Evolutionary conservation across 2,329 filamentous ascomycete species (phyloP).

Genomic region (Cercospora nicotianae): DNA sequence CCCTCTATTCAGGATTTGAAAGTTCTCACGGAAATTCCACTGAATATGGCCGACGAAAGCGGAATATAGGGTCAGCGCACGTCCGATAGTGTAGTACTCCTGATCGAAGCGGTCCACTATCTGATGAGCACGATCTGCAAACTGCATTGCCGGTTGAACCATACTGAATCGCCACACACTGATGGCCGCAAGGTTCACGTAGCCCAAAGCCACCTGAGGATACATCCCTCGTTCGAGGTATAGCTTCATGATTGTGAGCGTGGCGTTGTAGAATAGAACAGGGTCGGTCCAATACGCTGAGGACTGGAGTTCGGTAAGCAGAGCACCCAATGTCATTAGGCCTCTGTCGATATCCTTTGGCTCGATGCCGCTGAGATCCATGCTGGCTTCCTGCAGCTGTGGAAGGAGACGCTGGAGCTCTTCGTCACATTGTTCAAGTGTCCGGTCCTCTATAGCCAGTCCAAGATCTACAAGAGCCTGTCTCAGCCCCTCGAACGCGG

Average conservation of each 20-base stretch:
- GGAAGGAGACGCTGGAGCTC: conserved; percentile 59
- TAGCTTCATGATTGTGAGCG: conserved; percentile 65
- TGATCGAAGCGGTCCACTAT: conserved; percentile 65
- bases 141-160: conserved; percentile 65
- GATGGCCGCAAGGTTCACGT: conserved; percentile 67
- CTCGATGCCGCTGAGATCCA: conserved; percentile 20
- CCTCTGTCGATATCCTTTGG: conserved; percentile 52
- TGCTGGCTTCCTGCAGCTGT: conserved; percentile 26
- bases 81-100: conserved; percentile 63
- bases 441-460: conserved; percentile 63
- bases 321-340: conserved; percentile 65
- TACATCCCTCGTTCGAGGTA: conserved; percentile 65
- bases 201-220: conserved; percentile 67
- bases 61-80: conserved; percentile 68
- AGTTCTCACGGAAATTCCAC: conserved; percentile 59
- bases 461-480: conserved; percentile 70
- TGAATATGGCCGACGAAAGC: conserved; percentile 71
- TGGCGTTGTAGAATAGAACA: conserved; percentile 70
- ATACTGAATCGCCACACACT: conserved; percentile 69
- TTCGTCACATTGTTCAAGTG: conserved; percentile 74
- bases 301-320: conserved; percentile 52
- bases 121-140: conserved; percentile 63
- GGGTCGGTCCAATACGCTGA: conserved; percentile 70
- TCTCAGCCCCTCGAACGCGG: conserved; percentile 69
- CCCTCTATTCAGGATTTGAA: conserved; percentile 63